phyloP scores from a whole-genome alignment of 257 asterid genomes.

The Penstemon newberryi region DNA sequence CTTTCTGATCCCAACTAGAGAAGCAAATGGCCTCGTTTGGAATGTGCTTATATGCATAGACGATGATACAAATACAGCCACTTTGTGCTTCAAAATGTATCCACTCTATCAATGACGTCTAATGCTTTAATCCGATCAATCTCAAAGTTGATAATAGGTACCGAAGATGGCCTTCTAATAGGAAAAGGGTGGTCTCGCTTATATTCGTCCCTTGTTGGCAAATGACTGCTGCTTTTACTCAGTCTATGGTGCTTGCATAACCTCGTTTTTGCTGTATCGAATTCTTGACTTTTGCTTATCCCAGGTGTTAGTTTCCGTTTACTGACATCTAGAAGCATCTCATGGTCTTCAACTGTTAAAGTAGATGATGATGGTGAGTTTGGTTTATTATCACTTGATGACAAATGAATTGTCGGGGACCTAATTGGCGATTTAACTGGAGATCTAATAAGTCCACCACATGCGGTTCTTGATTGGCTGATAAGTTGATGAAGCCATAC shows the following conservation, averaged over 20 bases:
- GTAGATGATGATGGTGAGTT: conserved; percentile 54
- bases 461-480: conserved; percentile 58
- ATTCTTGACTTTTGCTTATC: conserved; percentile 92
- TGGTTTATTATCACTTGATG: conserved; percentile 31
- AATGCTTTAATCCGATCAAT: conserved; percentile 64
- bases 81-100: conserved; percentile 38
- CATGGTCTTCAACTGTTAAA: conserved; percentile 74
- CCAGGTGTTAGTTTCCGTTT: conserved; percentile 81
- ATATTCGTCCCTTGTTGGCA: conserved; percentile 46
- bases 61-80: background rate
- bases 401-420: conserved; percentile 61
- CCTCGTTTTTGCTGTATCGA: conserved; percentile 50
- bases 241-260: conserved; percentile 62
- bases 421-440: conserved; percentile 38
- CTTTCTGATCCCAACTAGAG: too few relatives aligned
- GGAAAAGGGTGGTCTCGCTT: conserved; percentile 60
- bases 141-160: conserved; percentile 70
- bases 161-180: conserved; percentile 65
- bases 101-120: conserved; percentile 84
- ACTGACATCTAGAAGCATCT: conserved; percentile 73
- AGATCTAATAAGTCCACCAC: conserved; percentile 51
- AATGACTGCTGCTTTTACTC: conserved; percentile 83
- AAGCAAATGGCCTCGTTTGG: too few relatives aligned
- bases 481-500: conserved; percentile 86
- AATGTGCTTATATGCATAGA: too few relatives aligned